Conservation (phyloP, 2,329 filamentous ascomycete genomes). For the Neocatenulostroma microsporum region DNA sequence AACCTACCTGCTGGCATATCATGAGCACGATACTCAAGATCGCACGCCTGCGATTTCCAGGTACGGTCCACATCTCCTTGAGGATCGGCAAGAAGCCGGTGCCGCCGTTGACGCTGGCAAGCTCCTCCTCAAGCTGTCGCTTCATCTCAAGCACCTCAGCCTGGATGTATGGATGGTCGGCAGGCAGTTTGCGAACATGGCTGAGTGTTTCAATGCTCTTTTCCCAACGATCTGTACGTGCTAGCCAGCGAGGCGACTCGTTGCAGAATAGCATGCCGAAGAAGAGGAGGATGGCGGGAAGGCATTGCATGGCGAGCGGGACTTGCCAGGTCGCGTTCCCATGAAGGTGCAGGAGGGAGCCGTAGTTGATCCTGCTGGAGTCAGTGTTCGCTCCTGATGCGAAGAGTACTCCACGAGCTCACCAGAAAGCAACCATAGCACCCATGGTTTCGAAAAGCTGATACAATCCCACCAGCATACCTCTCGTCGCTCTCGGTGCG, state of each 20-base stretch:
- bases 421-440: conserved; percentile 48
- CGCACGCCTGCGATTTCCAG: conserved; percentile 27
- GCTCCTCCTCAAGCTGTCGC: conserved; percentile 44
- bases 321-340: conserved; percentile 40
- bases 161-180: no score
- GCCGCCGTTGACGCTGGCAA: conserved; percentile 62
- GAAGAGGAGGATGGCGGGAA: conserved; percentile 56
- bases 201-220: no score
- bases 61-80: conserved; percentile 43
- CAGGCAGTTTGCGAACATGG: no score
- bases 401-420: conserved; percentile 45
- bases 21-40: conserved; percentile 55
- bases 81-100: conserved; percentile 26
- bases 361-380: conserved; percentile 51
- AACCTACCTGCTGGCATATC: conserved; percentile 58
- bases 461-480: conserved; percentile 52
- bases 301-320: conserved; percentile 56
- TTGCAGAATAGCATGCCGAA: conserved; percentile 53
- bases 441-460: conserved; percentile 51
- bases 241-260: conserved; percentile 53
- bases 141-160: conserved; percentile 47
- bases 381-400: conserved; percentile 35
- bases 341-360: conserved; percentile 37
- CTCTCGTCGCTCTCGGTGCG: conserved; percentile 41
- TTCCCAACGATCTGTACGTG: conserved; percentile 58